These are phyloP conservation scores for Saksenaea oblongispora DNA, from an alignment of 371 early-diverging fungal species.

Conservation along the genomic window DNA sequence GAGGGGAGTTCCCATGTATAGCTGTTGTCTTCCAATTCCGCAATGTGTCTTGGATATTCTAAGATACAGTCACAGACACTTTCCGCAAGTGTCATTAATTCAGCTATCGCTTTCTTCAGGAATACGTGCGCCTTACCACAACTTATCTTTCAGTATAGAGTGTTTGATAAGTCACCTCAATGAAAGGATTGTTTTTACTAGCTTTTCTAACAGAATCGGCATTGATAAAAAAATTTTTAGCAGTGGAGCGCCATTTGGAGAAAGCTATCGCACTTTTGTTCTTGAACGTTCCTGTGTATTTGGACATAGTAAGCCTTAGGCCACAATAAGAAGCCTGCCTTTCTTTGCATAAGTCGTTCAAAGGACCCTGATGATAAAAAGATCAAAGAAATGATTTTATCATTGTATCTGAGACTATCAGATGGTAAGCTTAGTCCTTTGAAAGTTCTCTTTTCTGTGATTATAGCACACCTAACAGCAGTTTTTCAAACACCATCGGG, in stretches of 20 bases:
- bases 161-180: not conserved
- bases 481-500: too few species aligned
- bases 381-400: not conserved
- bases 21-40: too few species aligned
- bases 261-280: slow-evolving; percentile 2
- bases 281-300: not conserved
- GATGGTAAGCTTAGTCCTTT: not conserved
- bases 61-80: not conserved
- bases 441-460: too few species aligned
- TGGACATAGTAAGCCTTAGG: not conserved
- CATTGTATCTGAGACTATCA: slow-evolving; percentile 8
- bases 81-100: not conserved
- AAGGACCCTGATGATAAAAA: not conserved
- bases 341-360: not conserved
- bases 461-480: too few species aligned
- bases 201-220: slow-evolving; percentile 2
- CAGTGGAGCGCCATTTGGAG: not conserved
- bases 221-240: not conserved
- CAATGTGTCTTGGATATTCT: too few species aligned
- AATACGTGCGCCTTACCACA: slow-evolving; percentile 2
- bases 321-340: not conserved
- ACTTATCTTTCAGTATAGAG: slow-evolving; percentile 3
- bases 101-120: not conserved
- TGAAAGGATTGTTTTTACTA: not conserved
- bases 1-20: too few species aligned